Evolutionary conservation across 2,329 filamentous ascomycete species (phyloP), one percentile per base, ranked within the genome.

Genomic region (Coniochaeta sp.): DNA sequence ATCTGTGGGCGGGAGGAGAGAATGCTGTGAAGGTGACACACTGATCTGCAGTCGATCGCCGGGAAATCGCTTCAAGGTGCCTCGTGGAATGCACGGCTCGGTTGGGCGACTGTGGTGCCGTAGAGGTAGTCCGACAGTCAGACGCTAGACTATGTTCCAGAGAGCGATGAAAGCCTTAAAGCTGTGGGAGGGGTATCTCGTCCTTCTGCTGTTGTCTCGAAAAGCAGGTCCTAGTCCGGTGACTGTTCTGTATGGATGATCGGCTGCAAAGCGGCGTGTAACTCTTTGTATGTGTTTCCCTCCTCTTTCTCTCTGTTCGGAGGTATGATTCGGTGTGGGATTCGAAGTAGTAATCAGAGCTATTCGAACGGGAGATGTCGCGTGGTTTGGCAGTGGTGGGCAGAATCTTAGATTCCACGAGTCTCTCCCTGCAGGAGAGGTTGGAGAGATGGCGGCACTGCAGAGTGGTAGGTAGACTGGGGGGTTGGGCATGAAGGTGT

Each of bases 1-100:
- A 48, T 48, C 27, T 48, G 26, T 10, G 26, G 30, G 24, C 28
- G 26, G 45, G 26, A 48, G 45, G n/a, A n/a, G n/a, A n/a, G n/a
- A n/a, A n/a, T n/a, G n/a, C n/a, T n/a, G n/a, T n/a, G n/a, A n/a
- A 48, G 26, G 45, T 48, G 45, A 48, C 45, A 48, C 45, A 48
- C 45, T 48, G 26, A 48, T 28, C 28, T 26, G 28, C 45, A 31
- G 45, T n/a, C 16, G 45, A 48, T 48, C 45, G 45, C 28, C 45
- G 26, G 45, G 26, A 48, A n/a, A 12, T 12, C 45, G 45, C 45
- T 48, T 31, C 45, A 48, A 31, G 45, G 26, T n/a, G 24, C 45
- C 38, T 42, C 20, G 38, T 26, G 38, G 38, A 42, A 42, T 42
- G 38, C 38, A 42, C 38, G 38, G 38, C 26, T 26, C 38, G 38